Evolutionary conservation across 805 yeast genomes (phyloP), one percentile per base, ranked within the genome.

Genomic region (Yarrowia hollandica): DNA sequence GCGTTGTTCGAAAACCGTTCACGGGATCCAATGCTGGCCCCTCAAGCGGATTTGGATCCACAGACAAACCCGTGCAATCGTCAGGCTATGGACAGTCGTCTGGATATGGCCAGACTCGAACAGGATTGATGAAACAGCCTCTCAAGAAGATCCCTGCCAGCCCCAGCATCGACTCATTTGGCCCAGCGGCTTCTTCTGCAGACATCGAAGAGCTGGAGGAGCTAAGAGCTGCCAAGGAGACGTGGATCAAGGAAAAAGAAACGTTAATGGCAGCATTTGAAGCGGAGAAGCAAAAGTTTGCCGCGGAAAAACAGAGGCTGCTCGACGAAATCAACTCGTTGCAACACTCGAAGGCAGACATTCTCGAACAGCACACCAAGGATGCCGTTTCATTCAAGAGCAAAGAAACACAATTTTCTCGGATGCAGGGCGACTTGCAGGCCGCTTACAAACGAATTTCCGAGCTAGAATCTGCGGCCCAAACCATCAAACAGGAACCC

Each of bases 371-470:
- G 52, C 77, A 78, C 50, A 81, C 84, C 2, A 76, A 75, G 37
- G 76, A 79, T 48, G 73, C 74, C 41, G 73, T 85, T 64, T 74
- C 78, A 59, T 68, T 81, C 21, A 85, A 85, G 68, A 83, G 88
- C 28, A 83, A 82, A 63, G 94, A 88, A 50, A 82, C 88, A 0
- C 90, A 85, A 67, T 69, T 88, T 8, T 74, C 78, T 39, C 73
- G 94, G 41, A 72, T 82, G 21, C 79, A 75, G 38, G 79, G 82
- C 46, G 94, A 88, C 65, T 69, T 84, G 48, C 90, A 85, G 42
- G 78, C 75, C 41, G 75, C 84, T 4, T 80, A 78, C 56, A 69
- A 77, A n/a, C 78, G 78, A 64, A 76, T 81, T 11, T 67, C 76
- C 28, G 82, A 82, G 60, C 69, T 85, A 19, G 55, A 48, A 23